Conservation (phyloP, 306 rosid species). For the Comarum palustre region DNA sequence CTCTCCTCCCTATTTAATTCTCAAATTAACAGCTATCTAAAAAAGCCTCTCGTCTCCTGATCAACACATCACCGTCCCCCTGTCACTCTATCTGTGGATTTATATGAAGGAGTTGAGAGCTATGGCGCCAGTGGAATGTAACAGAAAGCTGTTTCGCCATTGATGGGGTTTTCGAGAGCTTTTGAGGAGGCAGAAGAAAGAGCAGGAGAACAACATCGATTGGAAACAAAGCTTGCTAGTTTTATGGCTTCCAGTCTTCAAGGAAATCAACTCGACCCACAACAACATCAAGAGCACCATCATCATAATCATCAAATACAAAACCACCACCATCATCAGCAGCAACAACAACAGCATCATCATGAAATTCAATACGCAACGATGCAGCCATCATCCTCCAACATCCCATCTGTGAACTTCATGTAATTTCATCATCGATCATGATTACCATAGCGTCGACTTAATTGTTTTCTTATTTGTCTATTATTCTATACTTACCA, state of each 20-base stretch:
- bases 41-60: conserved; percentile 10
- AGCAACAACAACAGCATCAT: conserved; percentile 19
- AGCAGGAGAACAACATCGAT: conserved; percentile 13
- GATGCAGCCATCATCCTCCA: conserved; percentile 66
- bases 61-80: conserved; percentile 48
- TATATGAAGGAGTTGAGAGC: background rate
- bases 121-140: conserved; percentile 28
- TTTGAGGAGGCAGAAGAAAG: conserved; percentile 25
- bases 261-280: conserved; percentile 33
- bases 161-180: conserved; percentile 42
- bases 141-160: conserved; percentile 46
- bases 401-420: conserved; percentile 56
- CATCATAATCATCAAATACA: conserved; percentile 32
- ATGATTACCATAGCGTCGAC: no score
- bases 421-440: conserved; percentile 33
- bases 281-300: conserved; percentile 37
- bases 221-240: conserved; percentile 24
- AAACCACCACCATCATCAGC: conserved; percentile 19
- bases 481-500: background rate
- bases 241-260: conserved; percentile 56
- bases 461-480: background rate
- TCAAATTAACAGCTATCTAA: conserved; percentile 13
- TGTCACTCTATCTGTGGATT: conserved; percentile 25
- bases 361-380: conserved; percentile 50
- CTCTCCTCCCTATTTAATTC: conserved; percentile 19